These are phyloP conservation scores for Metschnikowia kofuensis DNA, from an alignment of 805 yeast genomes.

Conservation along the genomic window DNA sequence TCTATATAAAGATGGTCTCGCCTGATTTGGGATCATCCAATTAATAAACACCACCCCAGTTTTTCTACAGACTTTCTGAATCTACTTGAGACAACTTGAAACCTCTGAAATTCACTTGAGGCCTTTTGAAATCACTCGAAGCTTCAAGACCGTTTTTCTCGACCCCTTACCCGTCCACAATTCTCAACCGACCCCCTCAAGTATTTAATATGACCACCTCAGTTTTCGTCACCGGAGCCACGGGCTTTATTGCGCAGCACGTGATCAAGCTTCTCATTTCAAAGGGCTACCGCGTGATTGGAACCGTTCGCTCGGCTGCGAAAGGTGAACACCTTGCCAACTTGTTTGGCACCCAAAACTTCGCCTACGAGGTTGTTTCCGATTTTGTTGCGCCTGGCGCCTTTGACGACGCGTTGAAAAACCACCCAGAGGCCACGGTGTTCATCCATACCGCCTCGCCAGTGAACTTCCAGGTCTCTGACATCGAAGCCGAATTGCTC, in stretches of 20 bases:
- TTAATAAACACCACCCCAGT: no score
- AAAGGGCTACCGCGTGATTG: conserved; percentile 23
- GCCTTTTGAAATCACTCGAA: no score
- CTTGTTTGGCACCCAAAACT: conserved; percentile 29
- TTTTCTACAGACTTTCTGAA: no score
- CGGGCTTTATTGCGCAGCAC: conserved; percentile 31
- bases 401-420: conserved; percentile 43
- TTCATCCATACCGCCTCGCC: conserved; percentile 65
- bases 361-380: conserved; percentile 44
- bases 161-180: no score
- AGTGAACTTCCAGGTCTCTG: conserved; percentile 40
- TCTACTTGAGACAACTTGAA: no score
- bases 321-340: conserved; percentile 19
- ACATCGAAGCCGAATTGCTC: conserved; percentile 49
- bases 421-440: conserved; percentile 47
- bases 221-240: conserved; percentile 29
- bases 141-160: no score
- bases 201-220: background rate
- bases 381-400: conserved; percentile 46
- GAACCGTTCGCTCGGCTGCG: conserved; percentile 22
- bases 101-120: no score
- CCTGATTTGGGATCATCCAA: no score
- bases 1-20: no score
- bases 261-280: conserved; percentile 20
- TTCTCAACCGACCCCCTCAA: no score